phyloP scores from a whole-genome alignment of 441 rosid species.

The Biscutella laevigata region DNA sequence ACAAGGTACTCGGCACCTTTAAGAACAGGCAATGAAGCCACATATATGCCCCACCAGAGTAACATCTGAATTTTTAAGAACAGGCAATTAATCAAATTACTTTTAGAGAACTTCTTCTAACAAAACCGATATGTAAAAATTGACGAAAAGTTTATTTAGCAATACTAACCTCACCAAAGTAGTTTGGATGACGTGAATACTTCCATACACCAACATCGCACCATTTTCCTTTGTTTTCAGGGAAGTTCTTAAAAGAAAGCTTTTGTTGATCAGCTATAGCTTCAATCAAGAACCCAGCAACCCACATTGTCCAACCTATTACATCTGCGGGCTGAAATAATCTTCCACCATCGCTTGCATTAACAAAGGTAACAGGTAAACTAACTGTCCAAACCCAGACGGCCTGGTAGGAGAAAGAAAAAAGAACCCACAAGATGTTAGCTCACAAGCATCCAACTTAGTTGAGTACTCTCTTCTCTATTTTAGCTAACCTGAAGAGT shows the following conservation, averaged over 20 bases:
- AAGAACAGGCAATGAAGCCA: conserved; percentile 65
- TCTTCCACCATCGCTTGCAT: conserved; percentile 69
- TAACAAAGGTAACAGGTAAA: conserved; percentile 82
- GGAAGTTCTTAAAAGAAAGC: conserved; percentile 58
- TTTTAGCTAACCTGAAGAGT: conserved; percentile 70
- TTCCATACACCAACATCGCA: conserved; percentile 80
- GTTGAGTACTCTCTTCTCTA: not conserved
- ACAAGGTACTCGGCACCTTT: conserved; percentile 77
- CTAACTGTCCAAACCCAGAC: conserved; percentile 97
- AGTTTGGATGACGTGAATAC: conserved; percentile 87
- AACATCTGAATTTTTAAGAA: conserved; percentile 42
- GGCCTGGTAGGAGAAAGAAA: conserved; percentile 41
- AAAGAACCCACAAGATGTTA: not conserved
- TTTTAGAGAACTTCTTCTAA: no score
- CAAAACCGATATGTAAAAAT: not conserved
- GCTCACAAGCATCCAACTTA: conserved; percentile 8
- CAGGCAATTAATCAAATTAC: conserved; percentile 9
- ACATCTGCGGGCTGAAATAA: conserved; percentile 50
- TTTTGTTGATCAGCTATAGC: conserved; percentile 84
- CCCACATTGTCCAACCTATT: conserved; percentile 86
- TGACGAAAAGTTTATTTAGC: not conserved
- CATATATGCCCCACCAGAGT: conserved; percentile 90
- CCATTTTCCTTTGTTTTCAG: conserved; percentile 78
- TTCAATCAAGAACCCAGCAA: conserved; percentile 51
- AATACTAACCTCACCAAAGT: conserved; percentile 81